Base-by-base conservation (phyloP, 768 basidiomycete species). In the Auricularia heimuer region DNA sequence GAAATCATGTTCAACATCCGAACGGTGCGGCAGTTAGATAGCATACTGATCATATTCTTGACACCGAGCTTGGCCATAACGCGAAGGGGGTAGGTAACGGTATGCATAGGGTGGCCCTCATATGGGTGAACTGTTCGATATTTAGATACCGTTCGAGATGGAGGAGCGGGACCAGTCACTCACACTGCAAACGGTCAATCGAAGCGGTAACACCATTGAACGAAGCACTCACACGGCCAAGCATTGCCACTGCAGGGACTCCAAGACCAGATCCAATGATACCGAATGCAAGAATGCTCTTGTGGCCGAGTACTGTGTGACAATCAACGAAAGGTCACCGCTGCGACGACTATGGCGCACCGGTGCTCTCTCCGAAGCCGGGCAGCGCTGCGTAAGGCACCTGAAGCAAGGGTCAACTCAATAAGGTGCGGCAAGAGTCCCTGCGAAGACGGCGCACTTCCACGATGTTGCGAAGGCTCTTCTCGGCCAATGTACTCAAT, bases 161-260 rank as follows among this genome's bases (percentile, higher is more conserved):
- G 6, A 42, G 6, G 21, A 29, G 24, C 14, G 16, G 58, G 34
- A n/a, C 62, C 10, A 10, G 11, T 4, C 34, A 34, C 56, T 35
- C 33, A 60, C 56, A 60, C 56, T 60, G 34, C 24, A 18, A 21
- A 14, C 14, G 11, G 56, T 54, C 54, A 62, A 58, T 34, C 51
- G 61, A 18, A 54, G 36, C 11, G 24, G 10, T 33, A 44, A 8
- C 11, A 35, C 33, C 29, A 33, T 8, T 8, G 6, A 29, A 33
- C 6, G 4, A 11, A 10, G 34, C 18, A 54, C 84, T 63, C 69
- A 91, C 90, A 72, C 94, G 80, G 66, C 93, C 93, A 36, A 95
- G 85, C 89, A 94, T 94, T 10, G 88, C 90, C 3, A 95, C 90
- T 11, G 90, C 92, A 0, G 94, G 89, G 0, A 89, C 81, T n/a